These are phyloP conservation scores for Dactylorhiza incarnata DNA, from an alignment of 106 monocot species.

Conservation along the genomic window DNA sequence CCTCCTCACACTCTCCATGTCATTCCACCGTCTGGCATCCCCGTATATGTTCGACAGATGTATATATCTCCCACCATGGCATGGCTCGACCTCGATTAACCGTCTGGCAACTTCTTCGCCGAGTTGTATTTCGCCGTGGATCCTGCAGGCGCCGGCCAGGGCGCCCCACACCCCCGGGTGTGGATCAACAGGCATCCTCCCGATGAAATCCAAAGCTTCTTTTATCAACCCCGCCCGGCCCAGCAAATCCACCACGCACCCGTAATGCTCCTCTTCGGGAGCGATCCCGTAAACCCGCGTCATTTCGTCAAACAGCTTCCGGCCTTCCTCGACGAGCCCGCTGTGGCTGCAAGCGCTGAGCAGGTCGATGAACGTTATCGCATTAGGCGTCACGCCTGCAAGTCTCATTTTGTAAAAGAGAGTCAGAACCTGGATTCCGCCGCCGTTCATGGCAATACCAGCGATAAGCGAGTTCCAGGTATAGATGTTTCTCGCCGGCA, in stretches of 20 bases:
- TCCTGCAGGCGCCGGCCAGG: constrained; percentile 52
- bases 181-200: constrained; percentile 45
- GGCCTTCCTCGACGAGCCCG: constrained; percentile 50
- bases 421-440: constrained; percentile 28
- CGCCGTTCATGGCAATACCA: constrained; percentile 61
- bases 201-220: constrained; percentile 49
- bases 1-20: constrained; percentile 33
- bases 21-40: constrained; percentile 54
- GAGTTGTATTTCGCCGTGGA: constrained; percentile 37
- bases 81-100: constrained; percentile 49
- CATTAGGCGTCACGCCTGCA: constrained; percentile 29
- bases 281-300: constrained; percentile 25
- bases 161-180: constrained; percentile 53
- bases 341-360: constrained; percentile 56
- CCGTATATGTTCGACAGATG: constrained; percentile 60
- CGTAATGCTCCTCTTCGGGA: constrained; percentile 61
- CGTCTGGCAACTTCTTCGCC: constrained; percentile 44
- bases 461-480: constrained; percentile 64
- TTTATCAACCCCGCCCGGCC: constrained; percentile 47
- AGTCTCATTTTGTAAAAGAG: constrained; percentile 62
- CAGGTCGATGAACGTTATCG: constrained; percentile 45
- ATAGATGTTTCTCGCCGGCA: constrained; percentile 55
- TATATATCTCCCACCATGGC: constrained; percentile 44
- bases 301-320: constrained; percentile 41
- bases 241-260: constrained; percentile 66